These are phyloP conservation scores for Kickxella alabastrina DNA, from an alignment of 192 early-diverging fungal genomes.

Conservation along the genomic window DNA sequence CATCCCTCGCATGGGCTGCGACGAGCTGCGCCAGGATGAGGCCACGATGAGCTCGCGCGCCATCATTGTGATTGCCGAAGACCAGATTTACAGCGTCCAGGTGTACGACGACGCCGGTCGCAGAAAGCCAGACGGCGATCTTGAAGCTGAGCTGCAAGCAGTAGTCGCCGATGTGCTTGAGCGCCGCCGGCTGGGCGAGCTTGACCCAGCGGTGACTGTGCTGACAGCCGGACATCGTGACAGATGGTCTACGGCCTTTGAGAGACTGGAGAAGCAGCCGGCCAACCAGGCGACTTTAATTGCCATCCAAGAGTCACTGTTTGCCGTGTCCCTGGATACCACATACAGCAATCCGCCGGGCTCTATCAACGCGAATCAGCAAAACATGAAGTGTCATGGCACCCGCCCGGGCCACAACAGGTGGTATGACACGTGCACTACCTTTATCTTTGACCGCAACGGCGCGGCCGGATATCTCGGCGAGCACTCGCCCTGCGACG, in stretches of 20 bases:
- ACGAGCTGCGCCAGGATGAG: conserved; percentile 53
- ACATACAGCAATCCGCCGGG: conserved; percentile 42
- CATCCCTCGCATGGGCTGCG: conserved; percentile 72
- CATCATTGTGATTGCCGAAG: conserved; percentile 65
- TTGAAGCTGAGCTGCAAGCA: conserved; percentile 66
- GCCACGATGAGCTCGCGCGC: conserved; percentile 25
- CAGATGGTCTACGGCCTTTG: conserved; percentile 70
- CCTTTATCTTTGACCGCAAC: conserved; percentile 66
- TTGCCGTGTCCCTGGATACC: conserved; percentile 76
- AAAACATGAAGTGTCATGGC: conserved; percentile 25
- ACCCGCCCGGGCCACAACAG: conserved; percentile 68
- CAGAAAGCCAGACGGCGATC: conserved; percentile 57
- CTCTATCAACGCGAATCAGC: conserved; percentile 33
- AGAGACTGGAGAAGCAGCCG: conserved; percentile 58
- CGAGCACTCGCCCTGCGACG: conserved; percentile 84
- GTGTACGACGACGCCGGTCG: conserved; percentile 57
- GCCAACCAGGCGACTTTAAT: conserved; percentile 58
- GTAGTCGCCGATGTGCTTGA: conserved; percentile 55
- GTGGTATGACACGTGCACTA: conserved; percentile 86
- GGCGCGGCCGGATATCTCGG: conserved; percentile 62
- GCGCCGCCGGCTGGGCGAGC: conserved; percentile 14
- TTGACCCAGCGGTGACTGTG: conserved; percentile 59
- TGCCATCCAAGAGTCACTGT: conserved; percentile 68
- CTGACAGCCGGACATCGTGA: conserved; percentile 81
- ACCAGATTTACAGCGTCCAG: conserved; percentile 75